A percentile compares a stretch with the other conserved stretches of the same genome.
Conservation (phyloP, 2,329 filamentous ascomycete species). For the Pestalotiopsis sp. region DNA sequence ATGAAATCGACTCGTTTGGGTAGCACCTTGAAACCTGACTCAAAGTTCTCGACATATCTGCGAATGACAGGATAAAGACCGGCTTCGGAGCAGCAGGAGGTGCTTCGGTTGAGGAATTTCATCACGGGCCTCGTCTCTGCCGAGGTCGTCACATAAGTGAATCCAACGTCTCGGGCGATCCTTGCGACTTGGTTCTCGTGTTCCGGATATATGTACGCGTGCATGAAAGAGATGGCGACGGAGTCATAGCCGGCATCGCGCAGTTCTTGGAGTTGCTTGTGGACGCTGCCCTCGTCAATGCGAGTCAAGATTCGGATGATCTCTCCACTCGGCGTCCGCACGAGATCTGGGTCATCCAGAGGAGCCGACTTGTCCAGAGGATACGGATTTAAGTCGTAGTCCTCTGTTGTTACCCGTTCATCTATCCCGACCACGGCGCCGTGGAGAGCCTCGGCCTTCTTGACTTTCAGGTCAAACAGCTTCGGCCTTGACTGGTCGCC, state of each 20-base stretch:
- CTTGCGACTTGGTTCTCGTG: conserved; percentile 65
- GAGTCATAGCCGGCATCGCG: conserved; percentile 60
- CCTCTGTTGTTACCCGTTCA: conserved; percentile 72
- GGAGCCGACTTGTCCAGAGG: conserved; percentile 47
- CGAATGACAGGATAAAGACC: conserved; percentile 72
- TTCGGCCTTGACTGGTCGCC: conserved; percentile 73
- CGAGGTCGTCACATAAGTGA: conserved; percentile 68
- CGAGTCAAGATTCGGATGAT: conserved; percentile 66
- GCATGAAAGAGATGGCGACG: conserved; percentile 67
- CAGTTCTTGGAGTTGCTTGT: conserved; percentile 59
- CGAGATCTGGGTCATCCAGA: conserved; percentile 46
- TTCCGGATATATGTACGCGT: conserved; percentile 70
- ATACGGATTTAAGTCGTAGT: conserved; percentile 67
- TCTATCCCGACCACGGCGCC: conserved; percentile 70
- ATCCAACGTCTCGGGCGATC: conserved; percentile 65
- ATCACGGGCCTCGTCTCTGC: conserved; percentile 72
- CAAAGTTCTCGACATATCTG: conserved; percentile 69
- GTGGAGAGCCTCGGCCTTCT: conserved; percentile 69
- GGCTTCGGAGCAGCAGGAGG: conserved; percentile 70
- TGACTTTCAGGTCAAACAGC: conserved; percentile 72
- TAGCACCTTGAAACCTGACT: conserved; percentile 63
- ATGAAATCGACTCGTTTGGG: conserved; percentile 68
- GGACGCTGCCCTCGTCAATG: conserved; percentile 57
- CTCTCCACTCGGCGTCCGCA: conserved; percentile 67
- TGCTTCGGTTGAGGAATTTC: conserved; percentile 68